phyloP scores from a whole-genome alignment of 768 basidiomycete species.

The Chiua virens region DNA sequence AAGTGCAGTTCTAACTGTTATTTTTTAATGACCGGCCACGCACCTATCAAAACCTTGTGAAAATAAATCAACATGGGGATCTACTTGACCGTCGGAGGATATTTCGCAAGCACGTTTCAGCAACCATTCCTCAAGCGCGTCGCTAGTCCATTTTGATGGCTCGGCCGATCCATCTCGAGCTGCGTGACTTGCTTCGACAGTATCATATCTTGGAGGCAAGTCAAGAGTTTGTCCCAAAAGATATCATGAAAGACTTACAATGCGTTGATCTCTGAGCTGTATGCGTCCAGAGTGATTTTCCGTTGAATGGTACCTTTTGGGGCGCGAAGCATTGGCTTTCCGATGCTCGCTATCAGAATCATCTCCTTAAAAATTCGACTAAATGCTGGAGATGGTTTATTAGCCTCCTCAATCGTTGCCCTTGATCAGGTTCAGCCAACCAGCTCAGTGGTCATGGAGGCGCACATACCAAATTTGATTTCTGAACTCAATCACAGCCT shows the following conservation, averaged over 20 bases:
- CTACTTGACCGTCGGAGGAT: background rate
- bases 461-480: constrained; percentile 25
- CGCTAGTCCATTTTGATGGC: constrained; percentile 29
- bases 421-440: constrained; percentile 16
- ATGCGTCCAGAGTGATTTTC: constrained; percentile 38
- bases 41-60: constrained; percentile 39
- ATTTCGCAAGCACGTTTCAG: constrained; percentile 21
- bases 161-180: constrained; percentile 19
- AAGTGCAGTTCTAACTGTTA: background rate
- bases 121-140: constrained; percentile 27
- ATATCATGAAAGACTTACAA: constrained; percentile 31
- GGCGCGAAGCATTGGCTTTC: constrained; percentile 45
- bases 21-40: background rate
- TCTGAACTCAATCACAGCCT: constrained; percentile 9
- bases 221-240: background rate
- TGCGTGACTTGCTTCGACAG: constrained; percentile 27
- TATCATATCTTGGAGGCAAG: constrained; percentile 27
- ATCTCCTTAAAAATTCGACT: constrained; percentile 52
- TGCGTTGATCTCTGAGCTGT: constrained; percentile 46
- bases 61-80: constrained; percentile 25
- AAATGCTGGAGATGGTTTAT: constrained; percentile 39
- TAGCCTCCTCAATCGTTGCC: constrained; percentile 46
- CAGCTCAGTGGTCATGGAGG: too few relatives aligned
- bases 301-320: constrained; percentile 47
- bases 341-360: constrained; percentile 44